These are phyloP conservation scores for Hydrangea macrophylla DNA, from an alignment of 148 eudicot species.

Conservation along the genomic window DNA sequence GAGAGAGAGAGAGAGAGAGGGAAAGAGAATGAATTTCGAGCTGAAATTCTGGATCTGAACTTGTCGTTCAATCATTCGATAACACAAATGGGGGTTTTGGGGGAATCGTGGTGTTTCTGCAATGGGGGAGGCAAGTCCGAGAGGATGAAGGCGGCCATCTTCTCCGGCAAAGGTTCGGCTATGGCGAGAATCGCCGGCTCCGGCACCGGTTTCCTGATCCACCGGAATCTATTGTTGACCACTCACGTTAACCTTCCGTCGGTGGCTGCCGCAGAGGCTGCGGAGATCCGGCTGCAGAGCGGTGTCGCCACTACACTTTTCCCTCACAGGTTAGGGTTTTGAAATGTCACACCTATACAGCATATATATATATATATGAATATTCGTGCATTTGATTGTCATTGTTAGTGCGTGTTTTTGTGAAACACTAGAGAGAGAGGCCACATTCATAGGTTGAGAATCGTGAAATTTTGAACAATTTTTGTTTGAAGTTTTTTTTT, in stretches of 20 bases:
- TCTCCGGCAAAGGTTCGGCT: slow-evolving; percentile 56
- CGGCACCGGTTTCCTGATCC: slow-evolving; percentile 78
- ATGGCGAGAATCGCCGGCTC: slow-evolving; percentile 50
- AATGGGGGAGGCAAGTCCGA: slow-evolving; percentile 88
- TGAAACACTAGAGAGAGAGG: too few species aligned
- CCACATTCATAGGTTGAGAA: too few species aligned
- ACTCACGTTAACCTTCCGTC: slow-evolving; percentile 84
- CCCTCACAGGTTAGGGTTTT: slow-evolving; percentile 62
- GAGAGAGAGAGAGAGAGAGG: too few species aligned
- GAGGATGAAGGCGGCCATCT: slow-evolving; percentile 64
- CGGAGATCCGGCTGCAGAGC: slow-evolving; percentile 76
- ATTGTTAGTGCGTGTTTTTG: too few species aligned
- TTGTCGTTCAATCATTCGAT: too few species aligned
- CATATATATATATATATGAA: neutral
- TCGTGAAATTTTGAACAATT: too few species aligned
- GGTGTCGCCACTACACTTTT: slow-evolving; percentile 68
- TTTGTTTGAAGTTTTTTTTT: too few species aligned
- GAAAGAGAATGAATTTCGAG: too few species aligned
- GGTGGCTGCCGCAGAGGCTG: slow-evolving; percentile 63
- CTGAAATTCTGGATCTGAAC: slow-evolving; percentile 15
- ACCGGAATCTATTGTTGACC: slow-evolving; percentile 68
- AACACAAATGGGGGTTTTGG: slow-evolving; percentile 48
- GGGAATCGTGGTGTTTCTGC: slow-evolving; percentile 93
- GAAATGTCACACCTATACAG: neutral
- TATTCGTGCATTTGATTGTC: neutral